Percentiles rank a stretch among this genome's conserved stretches.
Evolutionary conservation across 2,329 filamentous ascomycete genomes (phyloP).

Genomic region (Chrysosporium queenslandicum): DNA sequence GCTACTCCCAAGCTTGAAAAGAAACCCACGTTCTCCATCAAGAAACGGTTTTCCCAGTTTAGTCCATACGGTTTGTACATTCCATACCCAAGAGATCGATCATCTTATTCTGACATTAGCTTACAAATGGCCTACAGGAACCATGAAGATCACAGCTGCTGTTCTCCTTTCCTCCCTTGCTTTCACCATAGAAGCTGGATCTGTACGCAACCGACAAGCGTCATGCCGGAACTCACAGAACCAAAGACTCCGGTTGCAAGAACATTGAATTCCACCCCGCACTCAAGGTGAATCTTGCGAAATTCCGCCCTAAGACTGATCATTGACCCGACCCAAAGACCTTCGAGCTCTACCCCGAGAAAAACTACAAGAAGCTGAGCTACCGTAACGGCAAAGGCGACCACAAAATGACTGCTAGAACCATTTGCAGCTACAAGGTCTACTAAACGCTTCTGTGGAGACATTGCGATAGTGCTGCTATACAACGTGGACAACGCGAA

Average conservation of each 20-base stretch:
- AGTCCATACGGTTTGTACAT: too few relatives aligned
- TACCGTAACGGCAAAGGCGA: slow-evolving; percentile 6
- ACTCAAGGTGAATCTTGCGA: slow-evolving; percentile 2
- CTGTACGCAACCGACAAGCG: slow-evolving; percentile 1
- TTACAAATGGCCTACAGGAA: background rate
- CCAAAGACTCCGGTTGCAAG: background rate
- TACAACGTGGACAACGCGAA: too few relatives aligned
- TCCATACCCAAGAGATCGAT: background rate
- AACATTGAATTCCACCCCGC: slow-evolving; percentile 4
- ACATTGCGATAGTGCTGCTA: too few relatives aligned
- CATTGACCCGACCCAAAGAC: slow-evolving; percentile 1
- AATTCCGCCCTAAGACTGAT: slow-evolving; percentile 1
- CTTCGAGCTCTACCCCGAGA: slow-evolving; percentile 1
- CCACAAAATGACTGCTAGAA: slow-evolving; percentile 2
- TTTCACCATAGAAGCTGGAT: slow-evolving; percentile 2
- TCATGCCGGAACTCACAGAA: background rate
- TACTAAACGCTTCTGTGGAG: background rate
- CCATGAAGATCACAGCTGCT: background rate
- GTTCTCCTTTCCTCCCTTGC: slow-evolving; percentile 1
- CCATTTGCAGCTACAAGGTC: slow-evolving; percentile 5
- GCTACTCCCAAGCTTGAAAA: too few relatives aligned
- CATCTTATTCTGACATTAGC: background rate
- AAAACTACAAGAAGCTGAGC: slow-evolving; percentile 5
- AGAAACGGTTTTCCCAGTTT: too few relatives aligned
- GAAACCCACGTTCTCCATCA: background rate